Conservation (phyloP, 2,329 filamentous ascomycete species). For the Onygenales sp. region DNA sequence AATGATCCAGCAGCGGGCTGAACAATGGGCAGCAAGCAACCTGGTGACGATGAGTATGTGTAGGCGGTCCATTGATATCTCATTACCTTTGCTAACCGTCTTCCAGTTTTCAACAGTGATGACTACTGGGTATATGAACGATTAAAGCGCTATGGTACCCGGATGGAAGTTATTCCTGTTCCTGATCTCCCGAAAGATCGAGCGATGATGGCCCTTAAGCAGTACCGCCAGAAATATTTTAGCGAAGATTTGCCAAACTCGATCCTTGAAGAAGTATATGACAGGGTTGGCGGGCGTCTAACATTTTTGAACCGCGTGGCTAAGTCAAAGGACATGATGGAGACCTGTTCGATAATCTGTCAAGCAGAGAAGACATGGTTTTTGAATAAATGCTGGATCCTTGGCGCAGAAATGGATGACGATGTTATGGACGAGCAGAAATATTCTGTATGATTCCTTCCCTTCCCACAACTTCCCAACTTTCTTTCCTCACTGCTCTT, state of each 20-base stretch:
- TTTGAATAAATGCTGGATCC: constrained; percentile 67
- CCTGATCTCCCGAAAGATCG: constrained; percentile 69
- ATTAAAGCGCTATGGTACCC: constrained; percentile 80
- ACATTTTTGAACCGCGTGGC: constrained; percentile 85
- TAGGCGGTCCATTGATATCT: not conserved
- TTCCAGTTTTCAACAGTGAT: constrained; percentile 81
- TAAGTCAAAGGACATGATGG: constrained; percentile 71
- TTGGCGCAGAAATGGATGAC: constrained; percentile 75
- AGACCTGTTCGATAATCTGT: constrained; percentile 64
- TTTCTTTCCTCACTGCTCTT: not conserved
- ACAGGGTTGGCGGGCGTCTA: constrained; percentile 76
- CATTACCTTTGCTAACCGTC: not conserved
- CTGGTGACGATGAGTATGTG: constrained; percentile 60
- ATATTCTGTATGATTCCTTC: constrained; percentile 59
- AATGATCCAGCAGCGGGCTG: constrained; percentile 86
- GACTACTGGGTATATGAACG: constrained; percentile 99
- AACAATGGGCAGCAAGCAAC: constrained; percentile 90
- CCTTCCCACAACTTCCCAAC: not conserved
- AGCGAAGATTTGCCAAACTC: constrained; percentile 44
- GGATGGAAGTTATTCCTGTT: constrained; percentile 88
- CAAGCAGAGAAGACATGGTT: constrained; percentile 68
- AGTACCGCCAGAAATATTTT: constrained; percentile 74
- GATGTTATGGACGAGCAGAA: constrained; percentile 99
- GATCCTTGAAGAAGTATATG: constrained; percentile 68
- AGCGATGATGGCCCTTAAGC: constrained; percentile 65